Evolutionary conservation across 2,329 filamentous ascomycete species (phyloP), one percentile per base, ranked within the genome.

Genomic region (Claviceps pazoutovae): DNA sequence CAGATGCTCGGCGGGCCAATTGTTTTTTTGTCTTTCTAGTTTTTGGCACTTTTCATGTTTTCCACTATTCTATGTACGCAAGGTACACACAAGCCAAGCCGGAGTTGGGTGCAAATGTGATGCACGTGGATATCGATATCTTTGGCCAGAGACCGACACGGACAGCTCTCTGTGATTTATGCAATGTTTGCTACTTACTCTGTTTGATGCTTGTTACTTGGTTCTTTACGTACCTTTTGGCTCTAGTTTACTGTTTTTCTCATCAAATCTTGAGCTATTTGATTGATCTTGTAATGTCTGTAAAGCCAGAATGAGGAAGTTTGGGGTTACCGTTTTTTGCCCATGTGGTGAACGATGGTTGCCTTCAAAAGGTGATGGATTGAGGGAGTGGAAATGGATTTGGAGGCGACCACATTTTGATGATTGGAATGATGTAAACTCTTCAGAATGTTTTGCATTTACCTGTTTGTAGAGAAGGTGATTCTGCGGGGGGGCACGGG

Each of bases 381-480:
- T 6, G 41, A 14, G 16, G 4, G 8, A 26, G 13, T 2, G 11
- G 42, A 7, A 14, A 2, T 38, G 44, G 38, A 44, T 48, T 45
- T 23, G 50, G 13, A 48, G 45, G 52, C 23, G 49, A 48, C 46
- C 45, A 48, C 49, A 53, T 50, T 56, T 61, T 38, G 55, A 62
- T 57, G 55, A 58, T 49, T 58, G 48, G 56, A 56, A 63, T 56
- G 56, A 59, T 63, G 59, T 63, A 11, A 61, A 21, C 4, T 21
- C 50, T 61, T 56, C 49, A 57, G 36, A 41, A 34, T 38, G n/a
- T 43, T 49, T 50, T 38, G 37, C 26, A 46, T 36, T 36, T 42
- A 17, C 14, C 9, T 11, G 30, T 34, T 34, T 34, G 30, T 34
- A 11, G 11, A 0, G 1, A 34, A 34, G 30, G 9, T 34, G 30